These are phyloP conservation scores for Aspergillus sergii DNA, from an alignment of 2,329 filamentous ascomycete species.

Conservation along the genomic window DNA sequence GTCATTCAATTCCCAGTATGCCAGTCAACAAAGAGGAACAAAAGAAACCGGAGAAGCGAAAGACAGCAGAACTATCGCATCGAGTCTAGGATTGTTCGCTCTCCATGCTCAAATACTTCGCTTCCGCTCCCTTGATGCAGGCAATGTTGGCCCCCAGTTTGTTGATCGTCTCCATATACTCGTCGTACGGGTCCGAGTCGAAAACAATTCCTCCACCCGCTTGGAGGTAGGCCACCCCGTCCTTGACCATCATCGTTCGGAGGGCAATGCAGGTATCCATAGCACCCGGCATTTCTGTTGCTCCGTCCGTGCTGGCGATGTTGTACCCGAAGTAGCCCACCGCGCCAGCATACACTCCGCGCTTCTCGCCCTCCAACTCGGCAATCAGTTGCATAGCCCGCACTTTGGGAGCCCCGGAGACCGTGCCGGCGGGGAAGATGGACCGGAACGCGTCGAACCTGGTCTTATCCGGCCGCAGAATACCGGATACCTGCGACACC, in stretches of 20 bases:
- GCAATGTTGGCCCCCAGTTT: constrained; percentile 89
- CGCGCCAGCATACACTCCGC: constrained; percentile 92
- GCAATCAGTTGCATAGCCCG: constrained; percentile 96
- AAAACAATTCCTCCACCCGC: constrained; percentile 87
- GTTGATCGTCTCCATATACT: constrained; percentile 96
- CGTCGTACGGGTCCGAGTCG: constrained; percentile 86
- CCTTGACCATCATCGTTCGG: constrained; percentile 92
- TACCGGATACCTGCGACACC: constrained; percentile 90
- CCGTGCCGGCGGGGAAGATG: constrained; percentile 96
- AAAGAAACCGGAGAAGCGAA: neutral
- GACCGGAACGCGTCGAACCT: constrained; percentile 94
- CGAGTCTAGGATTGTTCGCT: constrained; percentile 21
- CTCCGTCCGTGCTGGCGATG: constrained; percentile 66
- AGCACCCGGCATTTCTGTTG: constrained; percentile 68
- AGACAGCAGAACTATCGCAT: neutral
- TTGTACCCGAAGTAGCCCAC: constrained; percentile 96
- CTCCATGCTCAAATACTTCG: constrained; percentile 58
- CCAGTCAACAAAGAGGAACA: neutral
- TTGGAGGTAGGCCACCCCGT: constrained; percentile 88
- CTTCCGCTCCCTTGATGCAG: constrained; percentile 83
- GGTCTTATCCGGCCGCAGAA: constrained; percentile 80
- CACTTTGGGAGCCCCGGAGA: constrained; percentile 93
- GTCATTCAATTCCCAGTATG: neutral
- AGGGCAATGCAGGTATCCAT: constrained; percentile 88
- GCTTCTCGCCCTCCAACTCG: constrained; percentile 90